phyloP scores from a whole-genome alignment of 352 stramenopile genomes.

The Phytophthora macrochlamydospora region DNA sequence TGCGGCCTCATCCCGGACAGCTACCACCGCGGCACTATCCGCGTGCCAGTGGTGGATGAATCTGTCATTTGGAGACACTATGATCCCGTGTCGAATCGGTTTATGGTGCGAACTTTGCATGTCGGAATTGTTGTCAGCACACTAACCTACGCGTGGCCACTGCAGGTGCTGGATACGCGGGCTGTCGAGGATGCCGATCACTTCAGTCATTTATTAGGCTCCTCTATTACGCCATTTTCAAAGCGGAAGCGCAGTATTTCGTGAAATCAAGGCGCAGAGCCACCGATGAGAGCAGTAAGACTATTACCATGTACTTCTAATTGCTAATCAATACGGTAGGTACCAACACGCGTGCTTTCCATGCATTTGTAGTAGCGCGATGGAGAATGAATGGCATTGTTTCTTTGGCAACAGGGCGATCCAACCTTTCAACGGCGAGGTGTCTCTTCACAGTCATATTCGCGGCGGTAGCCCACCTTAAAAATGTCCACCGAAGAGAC shows the following conservation, averaged over 20 bases:
- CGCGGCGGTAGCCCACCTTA: background rate
- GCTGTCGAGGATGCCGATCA: constrained; percentile 35
- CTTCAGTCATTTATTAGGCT: constrained; percentile 40
- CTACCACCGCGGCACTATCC: constrained; percentile 71
- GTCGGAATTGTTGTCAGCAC: background rate
- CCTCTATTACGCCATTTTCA: constrained; percentile 25
- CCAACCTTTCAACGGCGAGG: constrained; percentile 19
- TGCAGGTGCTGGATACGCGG: constrained; percentile 41
- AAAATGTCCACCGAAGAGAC: constrained; percentile 30
- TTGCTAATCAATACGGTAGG: background rate
- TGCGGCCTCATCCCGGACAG: constrained; percentile 78
- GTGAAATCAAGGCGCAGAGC: constrained; percentile 9
- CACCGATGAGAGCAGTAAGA: background rate
- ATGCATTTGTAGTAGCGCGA: too few relatives aligned
- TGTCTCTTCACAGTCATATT: constrained; percentile 24
- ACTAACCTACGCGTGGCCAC: constrained; percentile 1
- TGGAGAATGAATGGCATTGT: background rate
- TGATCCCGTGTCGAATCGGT: constrained; percentile 60
- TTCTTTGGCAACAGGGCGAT: constrained; percentile 9
- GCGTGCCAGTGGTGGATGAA: constrained; percentile 73
- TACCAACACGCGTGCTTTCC: too few relatives aligned
- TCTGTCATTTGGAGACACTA: constrained; percentile 81
- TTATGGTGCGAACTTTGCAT: constrained; percentile 56
- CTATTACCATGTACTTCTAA: constrained; percentile 6
- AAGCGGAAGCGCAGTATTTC: constrained; percentile 44